Conservation (phyloP, 805 yeast species). For the Kluyveromyces siamensis region DNA sequence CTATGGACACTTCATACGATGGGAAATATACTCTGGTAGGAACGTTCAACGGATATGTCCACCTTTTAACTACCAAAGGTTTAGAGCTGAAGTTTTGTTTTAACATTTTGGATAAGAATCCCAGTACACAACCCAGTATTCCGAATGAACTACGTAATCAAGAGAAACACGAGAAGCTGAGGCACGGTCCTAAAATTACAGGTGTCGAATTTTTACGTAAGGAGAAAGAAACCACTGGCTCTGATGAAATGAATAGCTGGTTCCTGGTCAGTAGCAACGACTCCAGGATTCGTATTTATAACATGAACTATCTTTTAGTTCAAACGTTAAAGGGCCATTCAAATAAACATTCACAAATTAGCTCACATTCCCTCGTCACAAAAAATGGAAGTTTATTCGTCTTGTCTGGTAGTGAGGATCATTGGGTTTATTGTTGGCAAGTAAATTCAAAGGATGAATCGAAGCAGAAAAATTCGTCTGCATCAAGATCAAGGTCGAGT, state of each 20-base stretch:
- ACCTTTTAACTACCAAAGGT: slow-evolving; percentile 54
- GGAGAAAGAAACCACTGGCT: slow-evolving; percentile 8
- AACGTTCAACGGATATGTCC: slow-evolving; percentile 66
- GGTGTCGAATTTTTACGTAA: slow-evolving; percentile 49
- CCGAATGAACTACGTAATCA: slow-evolving; percentile 18
- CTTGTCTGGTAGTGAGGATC: slow-evolving; percentile 80
- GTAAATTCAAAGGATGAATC: slow-evolving; percentile 13
- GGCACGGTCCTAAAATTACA: slow-evolving; percentile 54
- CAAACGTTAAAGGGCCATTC: slow-evolving; percentile 66
- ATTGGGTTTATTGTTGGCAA: slow-evolving; percentile 79
- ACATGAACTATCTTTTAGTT: slow-evolving; percentile 47
- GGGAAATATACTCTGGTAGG: slow-evolving; percentile 58
- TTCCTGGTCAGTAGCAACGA: slow-evolving; percentile 72
- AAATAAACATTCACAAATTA: slow-evolving; percentile 63
- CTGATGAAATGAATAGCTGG: slow-evolving; percentile 27
- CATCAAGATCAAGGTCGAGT: slow-evolving; percentile 4
- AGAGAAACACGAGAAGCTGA: slow-evolving; percentile 16
- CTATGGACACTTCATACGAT: slow-evolving; percentile 63
- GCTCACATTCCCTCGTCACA: slow-evolving; percentile 34
- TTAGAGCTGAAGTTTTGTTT: slow-evolving; percentile 39
- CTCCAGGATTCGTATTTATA: slow-evolving; percentile 63
- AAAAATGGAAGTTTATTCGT: slow-evolving; percentile 33
- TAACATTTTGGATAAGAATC: slow-evolving; percentile 36
- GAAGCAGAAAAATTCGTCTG: slow-evolving; percentile 5
- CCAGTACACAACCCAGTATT: slow-evolving; percentile 11